These are phyloP conservation scores for Yamadazyma siamensis DNA, from an alignment of 1,139 yeast species.

Conservation along the genomic window DNA sequence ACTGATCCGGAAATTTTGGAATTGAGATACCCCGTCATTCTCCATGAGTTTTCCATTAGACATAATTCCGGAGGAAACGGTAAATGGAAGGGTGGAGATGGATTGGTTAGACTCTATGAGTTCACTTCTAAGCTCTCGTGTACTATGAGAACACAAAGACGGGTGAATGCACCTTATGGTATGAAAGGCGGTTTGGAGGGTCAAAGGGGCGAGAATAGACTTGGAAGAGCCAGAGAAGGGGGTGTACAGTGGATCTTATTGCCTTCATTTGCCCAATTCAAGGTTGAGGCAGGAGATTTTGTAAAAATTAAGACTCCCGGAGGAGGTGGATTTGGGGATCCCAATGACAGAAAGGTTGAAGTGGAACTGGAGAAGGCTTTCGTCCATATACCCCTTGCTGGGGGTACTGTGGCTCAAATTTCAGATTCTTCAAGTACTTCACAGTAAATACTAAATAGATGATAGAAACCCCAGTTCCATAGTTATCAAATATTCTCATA, in stretches of 20 bases:
- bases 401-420: constrained; percentile 21
- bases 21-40: constrained; percentile 30
- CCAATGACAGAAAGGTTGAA: constrained; percentile 3
- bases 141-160: constrained; percentile 17
- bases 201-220: constrained; percentile 53
- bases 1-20: constrained; percentile 40
- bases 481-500: no score
- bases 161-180: constrained; percentile 19
- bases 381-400: constrained; percentile 14
- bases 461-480: no score
- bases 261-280: constrained; percentile 18
- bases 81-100: constrained; percentile 32
- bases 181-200: constrained; percentile 40
- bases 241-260: constrained; percentile 18
- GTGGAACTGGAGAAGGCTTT: no score
- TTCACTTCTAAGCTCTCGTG: constrained; percentile 17
- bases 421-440: constrained; percentile 20
- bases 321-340: constrained; percentile 49
- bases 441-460: constrained; percentile 16
- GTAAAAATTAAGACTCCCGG: constrained; percentile 48
- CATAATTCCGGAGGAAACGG: constrained; percentile 34
- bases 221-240: constrained; percentile 34
- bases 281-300: constrained; percentile 35
- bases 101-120: constrained; percentile 18
- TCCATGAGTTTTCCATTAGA: constrained; percentile 26